A percentile compares a stretch with the other conserved stretches of the same genome.
Evolutionary conservation across 345 rosid genomes (phyloP).

Genomic region (Rubroshorea leprosula): DNA sequence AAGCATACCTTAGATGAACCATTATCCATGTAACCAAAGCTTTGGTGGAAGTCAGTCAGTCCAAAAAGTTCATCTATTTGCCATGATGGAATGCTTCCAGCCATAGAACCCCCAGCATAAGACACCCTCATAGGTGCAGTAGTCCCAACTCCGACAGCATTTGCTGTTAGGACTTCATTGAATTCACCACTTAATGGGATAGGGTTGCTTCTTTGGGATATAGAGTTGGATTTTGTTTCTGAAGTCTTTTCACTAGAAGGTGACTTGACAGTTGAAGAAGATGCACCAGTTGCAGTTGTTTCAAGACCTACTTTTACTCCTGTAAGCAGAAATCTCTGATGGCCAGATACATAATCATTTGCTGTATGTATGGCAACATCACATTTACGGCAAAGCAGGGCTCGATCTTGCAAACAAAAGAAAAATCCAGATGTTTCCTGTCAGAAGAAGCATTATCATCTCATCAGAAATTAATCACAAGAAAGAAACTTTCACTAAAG

Average conservation of each 20-base stretch:
- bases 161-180: slow-evolving; percentile 36
- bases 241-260: slow-evolving; percentile 33
- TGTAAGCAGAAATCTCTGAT: slow-evolving; percentile 29
- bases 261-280: slow-evolving; percentile 28
- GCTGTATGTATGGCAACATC: slow-evolving; percentile 31
- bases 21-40: slow-evolving; percentile 52
- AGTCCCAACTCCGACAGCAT: slow-evolving; percentile 38
- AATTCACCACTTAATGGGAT: slow-evolving; percentile 14
- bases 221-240: slow-evolving; percentile 28
- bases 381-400: slow-evolving; percentile 31
- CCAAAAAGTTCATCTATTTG: slow-evolving; percentile 67
- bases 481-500: too few species aligned
- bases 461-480: too few species aligned
- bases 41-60: slow-evolving; percentile 48
- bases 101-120: slow-evolving; percentile 38
- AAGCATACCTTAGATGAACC: slow-evolving; percentile 84
- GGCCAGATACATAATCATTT: slow-evolving; percentile 11
- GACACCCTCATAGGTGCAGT: slow-evolving; percentile 39
- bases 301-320: slow-evolving; percentile 30
- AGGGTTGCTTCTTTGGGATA: slow-evolving; percentile 29
- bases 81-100: slow-evolving; percentile 53
- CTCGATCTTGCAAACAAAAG: slow-evolving; percentile 37
- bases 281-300: neutral
- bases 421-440: slow-evolving; percentile 30
- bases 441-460: too few species aligned